phyloP scores from a whole-genome alignment of 495 filamentous ascomycete genomes.

The Bacidia gigantensis region DNA sequence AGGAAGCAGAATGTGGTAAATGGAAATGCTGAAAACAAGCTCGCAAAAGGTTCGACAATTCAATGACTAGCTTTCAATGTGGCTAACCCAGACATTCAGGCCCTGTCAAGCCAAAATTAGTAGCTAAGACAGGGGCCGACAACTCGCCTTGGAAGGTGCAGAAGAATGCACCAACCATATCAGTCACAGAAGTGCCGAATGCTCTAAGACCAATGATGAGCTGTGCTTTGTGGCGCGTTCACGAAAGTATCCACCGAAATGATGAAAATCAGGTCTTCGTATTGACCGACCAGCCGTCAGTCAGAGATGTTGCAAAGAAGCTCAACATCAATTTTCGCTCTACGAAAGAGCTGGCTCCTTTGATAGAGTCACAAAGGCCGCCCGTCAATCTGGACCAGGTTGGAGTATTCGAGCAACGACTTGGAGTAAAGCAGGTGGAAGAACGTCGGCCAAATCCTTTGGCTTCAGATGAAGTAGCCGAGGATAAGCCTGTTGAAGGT shows the following conservation, averaged over 20 bases:
- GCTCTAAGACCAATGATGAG: slow-evolving; percentile 14
- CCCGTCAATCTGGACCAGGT: slow-evolving; percentile 1
- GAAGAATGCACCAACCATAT: slow-evolving; percentile 14
- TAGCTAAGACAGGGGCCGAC: slow-evolving; percentile 10
- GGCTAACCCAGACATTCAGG: slow-evolving; percentile 3
- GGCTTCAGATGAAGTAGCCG: neutral
- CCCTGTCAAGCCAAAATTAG: slow-evolving; percentile 16
- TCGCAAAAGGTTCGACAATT: slow-evolving; percentile 9
- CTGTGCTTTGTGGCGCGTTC: slow-evolving; percentile 16
- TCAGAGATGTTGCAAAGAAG: slow-evolving; percentile 10
- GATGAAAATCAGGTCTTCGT: slow-evolving; percentile 14
- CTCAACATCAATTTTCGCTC: slow-evolving; percentile 10
- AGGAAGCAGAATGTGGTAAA: slow-evolving; percentile 15
- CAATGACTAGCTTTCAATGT: neutral
- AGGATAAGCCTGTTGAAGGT: neutral
- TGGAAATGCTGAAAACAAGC: slow-evolving; percentile 3
- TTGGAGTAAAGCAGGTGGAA: slow-evolving; percentile 5
- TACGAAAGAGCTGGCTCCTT: neutral
- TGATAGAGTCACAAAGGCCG: neutral
- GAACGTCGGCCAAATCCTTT: neutral
- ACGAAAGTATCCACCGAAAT: slow-evolving; percentile 16
- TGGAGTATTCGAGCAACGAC: slow-evolving; percentile 14
- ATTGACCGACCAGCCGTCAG: slow-evolving; percentile 9
- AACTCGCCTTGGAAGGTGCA: slow-evolving; percentile 17
- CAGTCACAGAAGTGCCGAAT: slow-evolving; percentile 14